Evolutionary conservation across 2,329 filamentous ascomycete species (phyloP).

Genomic region (Triangularia setosa): DNA sequence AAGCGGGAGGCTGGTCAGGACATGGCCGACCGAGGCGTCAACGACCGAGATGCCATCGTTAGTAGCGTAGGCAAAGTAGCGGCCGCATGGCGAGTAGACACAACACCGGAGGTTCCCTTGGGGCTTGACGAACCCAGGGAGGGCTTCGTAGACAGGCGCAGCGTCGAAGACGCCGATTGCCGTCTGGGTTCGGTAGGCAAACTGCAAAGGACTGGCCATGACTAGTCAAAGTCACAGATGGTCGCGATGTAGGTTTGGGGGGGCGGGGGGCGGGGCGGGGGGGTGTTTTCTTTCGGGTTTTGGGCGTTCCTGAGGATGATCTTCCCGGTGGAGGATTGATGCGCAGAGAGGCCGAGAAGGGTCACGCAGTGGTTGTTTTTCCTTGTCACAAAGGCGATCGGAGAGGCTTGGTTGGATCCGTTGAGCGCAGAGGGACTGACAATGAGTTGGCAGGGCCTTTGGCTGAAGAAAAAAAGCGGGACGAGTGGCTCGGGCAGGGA

Average conservation of each 20-base stretch:
- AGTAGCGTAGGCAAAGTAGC: constrained; percentile 93
- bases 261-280: too few species aligned
- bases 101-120: constrained; percentile 94
- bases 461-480: not conserved
- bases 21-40: constrained; percentile 71
- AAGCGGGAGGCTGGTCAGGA: constrained; percentile 70
- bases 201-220: constrained; percentile 91
- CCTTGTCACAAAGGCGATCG: not conserved
- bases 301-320: constrained; percentile 25
- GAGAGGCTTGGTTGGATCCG: not conserved
- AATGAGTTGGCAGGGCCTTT: not conserved
- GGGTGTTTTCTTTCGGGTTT: constrained; percentile 19
- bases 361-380: not conserved
- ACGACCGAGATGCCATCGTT: constrained; percentile 81
- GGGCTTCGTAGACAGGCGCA: constrained; percentile 77
- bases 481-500: constrained; percentile 9
- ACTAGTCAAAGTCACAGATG: constrained; percentile 83
- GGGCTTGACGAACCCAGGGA: constrained; percentile 79
- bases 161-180: constrained; percentile 91
- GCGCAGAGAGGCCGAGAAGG: not conserved
- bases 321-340: constrained; percentile 8
- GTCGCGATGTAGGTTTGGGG: constrained; percentile 29
- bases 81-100: constrained; percentile 91
- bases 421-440: not conserved
- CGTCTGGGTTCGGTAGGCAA: constrained; percentile 97